Percentiles rank a stretch among this genome's conserved stretches.
phyloP scores from a whole-genome alignment of 768 basidiomycete species.

The Chalciporus sphaerocephalus region DNA sequence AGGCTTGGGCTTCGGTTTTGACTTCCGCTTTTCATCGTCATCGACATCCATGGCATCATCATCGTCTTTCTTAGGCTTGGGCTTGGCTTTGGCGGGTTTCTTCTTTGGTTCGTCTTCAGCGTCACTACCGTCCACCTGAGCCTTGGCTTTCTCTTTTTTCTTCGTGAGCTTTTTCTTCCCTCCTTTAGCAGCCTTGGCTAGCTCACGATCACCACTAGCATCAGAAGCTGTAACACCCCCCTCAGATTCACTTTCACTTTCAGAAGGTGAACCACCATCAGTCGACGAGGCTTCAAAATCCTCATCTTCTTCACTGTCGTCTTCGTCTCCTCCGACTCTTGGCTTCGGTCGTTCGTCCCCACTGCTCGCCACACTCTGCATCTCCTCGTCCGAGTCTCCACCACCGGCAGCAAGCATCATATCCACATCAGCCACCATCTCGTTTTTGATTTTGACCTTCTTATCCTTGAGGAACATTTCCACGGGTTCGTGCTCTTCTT shows the following conservation, averaged over 20 bases:
- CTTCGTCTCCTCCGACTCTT: conserved; percentile 50
- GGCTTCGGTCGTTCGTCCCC: conserved; percentile 57
- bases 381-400: conserved; percentile 74
- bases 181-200: conserved; percentile 40
- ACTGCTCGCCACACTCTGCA: conserved; percentile 75
- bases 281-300: conserved; percentile 87
- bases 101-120: conserved; percentile 46
- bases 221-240: conserved; percentile 81
- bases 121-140: conserved; percentile 40
- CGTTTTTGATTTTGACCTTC: conserved; percentile 92
- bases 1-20: conserved; percentile 41
- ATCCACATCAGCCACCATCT: conserved; percentile 88
- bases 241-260: conserved; percentile 54
- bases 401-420: conserved; percentile 61
- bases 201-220: conserved; percentile 72
- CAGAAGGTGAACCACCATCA: conserved; percentile 85
- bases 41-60: conserved; percentile 49
- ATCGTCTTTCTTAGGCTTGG: conserved; percentile 42
- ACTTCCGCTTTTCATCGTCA: conserved; percentile 36
- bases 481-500: conserved; percentile 88
- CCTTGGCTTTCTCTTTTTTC: conserved; percentile 47
- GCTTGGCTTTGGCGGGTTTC: conserved; percentile 42
- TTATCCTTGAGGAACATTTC: conserved; percentile 85
- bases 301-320: conserved; percentile 81
- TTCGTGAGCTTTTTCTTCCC: conserved; percentile 36